phyloP scores from a whole-genome alignment of 257 asterid genomes.

The Capsicum rhomboideum region DNA sequence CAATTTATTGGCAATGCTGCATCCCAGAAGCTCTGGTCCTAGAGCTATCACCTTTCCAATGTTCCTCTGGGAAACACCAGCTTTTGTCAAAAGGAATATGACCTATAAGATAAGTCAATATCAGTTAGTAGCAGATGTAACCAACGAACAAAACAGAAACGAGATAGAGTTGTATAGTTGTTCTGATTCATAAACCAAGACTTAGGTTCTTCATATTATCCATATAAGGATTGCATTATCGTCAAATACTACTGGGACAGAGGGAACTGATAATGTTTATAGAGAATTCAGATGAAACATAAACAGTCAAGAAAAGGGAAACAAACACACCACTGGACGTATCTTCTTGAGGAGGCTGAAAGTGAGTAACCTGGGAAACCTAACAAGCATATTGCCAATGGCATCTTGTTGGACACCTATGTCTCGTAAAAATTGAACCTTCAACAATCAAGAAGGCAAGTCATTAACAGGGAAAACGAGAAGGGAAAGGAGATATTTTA shows the following conservation, averaged over 20 bases:
- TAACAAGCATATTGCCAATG: conserved; percentile 55
- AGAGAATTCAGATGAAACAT: background rate
- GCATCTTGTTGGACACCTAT: conserved; percentile 74
- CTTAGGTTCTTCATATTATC: background rate
- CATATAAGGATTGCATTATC: background rate
- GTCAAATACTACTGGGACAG: background rate
- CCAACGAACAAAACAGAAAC: background rate
- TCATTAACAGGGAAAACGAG: background rate
- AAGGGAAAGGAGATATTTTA: background rate
- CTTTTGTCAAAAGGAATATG: conserved; percentile 74
- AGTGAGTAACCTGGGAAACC: conserved; percentile 74
- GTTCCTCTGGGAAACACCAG: conserved; percentile 62
- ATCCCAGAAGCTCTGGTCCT: conserved; percentile 80
- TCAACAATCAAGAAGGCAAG: background rate
- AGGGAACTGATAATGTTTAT: background rate
- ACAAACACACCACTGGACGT: conserved; percentile 67
- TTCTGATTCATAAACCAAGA: background rate
- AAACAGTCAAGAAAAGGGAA: background rate
- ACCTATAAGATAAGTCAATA: conserved; percentile 29
- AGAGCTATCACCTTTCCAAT: conserved; percentile 82
- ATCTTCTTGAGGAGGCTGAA: conserved; percentile 91
- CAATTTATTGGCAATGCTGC: conserved; percentile 77
- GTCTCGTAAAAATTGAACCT: conserved; percentile 88
- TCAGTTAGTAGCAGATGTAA: background rate
- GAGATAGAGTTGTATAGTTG: background rate